Percentiles rank a stretch among this genome's conserved stretches.
Conservation (phyloP, 2,329 filamentous ascomycete species). For the Stemphylium lycopersici region DNA sequence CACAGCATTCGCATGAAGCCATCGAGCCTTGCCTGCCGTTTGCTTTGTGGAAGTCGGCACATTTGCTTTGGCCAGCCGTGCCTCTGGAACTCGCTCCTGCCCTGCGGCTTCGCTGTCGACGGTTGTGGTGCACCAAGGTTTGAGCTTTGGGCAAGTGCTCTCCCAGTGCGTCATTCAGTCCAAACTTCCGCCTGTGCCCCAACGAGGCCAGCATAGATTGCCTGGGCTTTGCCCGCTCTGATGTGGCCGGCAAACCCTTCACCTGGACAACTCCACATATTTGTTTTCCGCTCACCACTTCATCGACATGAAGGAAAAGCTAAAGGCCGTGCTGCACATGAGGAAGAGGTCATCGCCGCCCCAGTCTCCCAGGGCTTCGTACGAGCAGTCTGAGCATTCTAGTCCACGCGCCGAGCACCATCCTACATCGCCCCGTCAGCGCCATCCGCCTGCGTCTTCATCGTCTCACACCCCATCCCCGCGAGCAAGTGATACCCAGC, state of each 20-base stretch:
- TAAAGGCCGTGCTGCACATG: constrained; percentile 24
- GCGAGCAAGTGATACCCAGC: constrained; percentile 14
- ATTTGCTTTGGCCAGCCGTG: not conserved
- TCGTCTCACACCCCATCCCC: constrained; percentile 2
- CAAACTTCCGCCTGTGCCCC: constrained; percentile 5
- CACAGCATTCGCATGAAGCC: constrained; percentile 3
- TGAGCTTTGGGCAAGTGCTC: not conserved
- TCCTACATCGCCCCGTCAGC: constrained; percentile 1
- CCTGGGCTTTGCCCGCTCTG: not conserved
- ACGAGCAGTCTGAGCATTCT: constrained; percentile 6
- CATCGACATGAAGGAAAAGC: constrained; percentile 22
- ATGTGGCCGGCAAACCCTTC: not conserved
- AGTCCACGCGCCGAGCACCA: constrained; percentile 8
- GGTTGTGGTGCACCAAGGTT: not conserved
- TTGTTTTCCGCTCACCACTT: not conserved
- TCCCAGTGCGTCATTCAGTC: constrained; percentile 15
- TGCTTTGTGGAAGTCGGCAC: not conserved
- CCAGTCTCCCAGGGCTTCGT: constrained; percentile 11
- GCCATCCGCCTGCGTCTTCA: not conserved
- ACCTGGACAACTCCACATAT: not conserved
- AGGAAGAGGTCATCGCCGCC: constrained; percentile 14
- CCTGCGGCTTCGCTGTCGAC: not conserved
- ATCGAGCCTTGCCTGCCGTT: not conserved
- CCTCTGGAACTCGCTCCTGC: constrained; percentile 3
- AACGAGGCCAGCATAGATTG: constrained; percentile 4